phyloP scores from a whole-genome alignment of 2,329 filamentous ascomycete genomes.

The Arthrocladium fulminans region DNA sequence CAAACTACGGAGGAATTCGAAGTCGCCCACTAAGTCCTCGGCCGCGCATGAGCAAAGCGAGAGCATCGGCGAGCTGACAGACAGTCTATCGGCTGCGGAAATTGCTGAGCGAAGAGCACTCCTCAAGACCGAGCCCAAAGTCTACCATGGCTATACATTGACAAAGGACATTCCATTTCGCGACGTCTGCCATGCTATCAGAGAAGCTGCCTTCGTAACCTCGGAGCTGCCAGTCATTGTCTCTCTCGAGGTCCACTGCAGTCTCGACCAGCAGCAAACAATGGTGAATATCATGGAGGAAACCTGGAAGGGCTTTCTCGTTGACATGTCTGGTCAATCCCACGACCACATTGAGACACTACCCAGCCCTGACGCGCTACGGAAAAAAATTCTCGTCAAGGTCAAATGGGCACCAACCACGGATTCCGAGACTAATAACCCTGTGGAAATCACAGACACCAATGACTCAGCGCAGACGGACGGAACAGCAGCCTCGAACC shows the following conservation, averaged over 20 bases:
- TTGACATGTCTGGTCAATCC: slow-evolving; percentile 53
- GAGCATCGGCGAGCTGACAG: background rate
- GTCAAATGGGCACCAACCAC: slow-evolving; percentile 57
- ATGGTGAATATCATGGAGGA: slow-evolving; percentile 94
- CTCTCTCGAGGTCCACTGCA: slow-evolving; percentile 84
- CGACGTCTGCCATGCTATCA: slow-evolving; percentile 72
- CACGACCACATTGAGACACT: slow-evolving; percentile 36
- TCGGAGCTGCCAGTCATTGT: slow-evolving; percentile 79
- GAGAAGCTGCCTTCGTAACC: slow-evolving; percentile 65
- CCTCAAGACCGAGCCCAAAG: slow-evolving; percentile 59
- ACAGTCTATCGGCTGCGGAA: background rate
- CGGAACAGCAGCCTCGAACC: background rate
- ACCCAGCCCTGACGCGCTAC: slow-evolving; percentile 62
- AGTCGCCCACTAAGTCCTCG: background rate
- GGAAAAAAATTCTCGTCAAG: slow-evolving; percentile 74
- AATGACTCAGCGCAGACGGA: slow-evolving; percentile 31
- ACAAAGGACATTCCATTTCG: slow-evolving; percentile 81
- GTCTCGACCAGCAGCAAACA: slow-evolving; percentile 70
- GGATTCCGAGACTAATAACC: slow-evolving; percentile 26
- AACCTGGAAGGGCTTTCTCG: slow-evolving; percentile 67
- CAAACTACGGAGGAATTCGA: slow-evolving; percentile 2
- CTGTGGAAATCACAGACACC: slow-evolving; percentile 24
- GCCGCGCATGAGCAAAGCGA: background rate
- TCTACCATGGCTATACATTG: slow-evolving; percentile 63
- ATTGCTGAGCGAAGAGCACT: slow-evolving; percentile 5